Base-by-base conservation (phyloP, 345 rosid species). In the Boechera retrofracta region DNA sequence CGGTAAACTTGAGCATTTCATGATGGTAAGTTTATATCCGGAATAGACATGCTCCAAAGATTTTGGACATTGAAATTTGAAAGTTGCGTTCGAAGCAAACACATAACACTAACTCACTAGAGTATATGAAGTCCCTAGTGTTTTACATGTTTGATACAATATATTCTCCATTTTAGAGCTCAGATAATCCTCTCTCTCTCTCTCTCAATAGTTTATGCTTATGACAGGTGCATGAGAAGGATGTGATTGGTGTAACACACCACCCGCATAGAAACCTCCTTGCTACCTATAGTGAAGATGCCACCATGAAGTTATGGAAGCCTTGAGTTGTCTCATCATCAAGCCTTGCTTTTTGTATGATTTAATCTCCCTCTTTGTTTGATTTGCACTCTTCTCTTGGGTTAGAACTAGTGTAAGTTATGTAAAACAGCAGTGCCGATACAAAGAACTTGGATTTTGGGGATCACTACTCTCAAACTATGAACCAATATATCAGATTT, bases 1-100 rank as follows among this genome's bases (percentile, higher is more conserved):
- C n/a, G 93, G 94, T 82, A 87, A 88, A 82, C 85, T 95, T 21
- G 98, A 95, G 87, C 99, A 95, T 86, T 88, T 92, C 66, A 91
- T 95, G 97, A 89, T 84, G 91, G 99, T 95, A 79, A 82, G 81
- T 61, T 49, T 51, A 57, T 72, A 7, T 44, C 42, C 26, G 1
- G 55, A 28, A 41, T 9, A 39, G n/a, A 39, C 38, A 24, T 54
- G 39, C 13, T 28, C 69, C 13, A 72, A 49, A 28, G 4, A 24
- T 60, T 48, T 13, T 32, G 9, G 41, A 29, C 6, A 62, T n/a
- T 29, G 49, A 63, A 60, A 48, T 6, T 5, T 38, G 0, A 39
- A 68, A 56, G 58, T 67, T 48, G 45, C 31, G 47, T 48, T 2
- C 45, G 8, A 24, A 51, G 64, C 35, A 45, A 45, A 62, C 35